Evolutionary conservation across 2,329 filamentous ascomycete genomes (phyloP), one percentile per base, ranked within the genome.

Genomic region (Microcera coccophila): DNA sequence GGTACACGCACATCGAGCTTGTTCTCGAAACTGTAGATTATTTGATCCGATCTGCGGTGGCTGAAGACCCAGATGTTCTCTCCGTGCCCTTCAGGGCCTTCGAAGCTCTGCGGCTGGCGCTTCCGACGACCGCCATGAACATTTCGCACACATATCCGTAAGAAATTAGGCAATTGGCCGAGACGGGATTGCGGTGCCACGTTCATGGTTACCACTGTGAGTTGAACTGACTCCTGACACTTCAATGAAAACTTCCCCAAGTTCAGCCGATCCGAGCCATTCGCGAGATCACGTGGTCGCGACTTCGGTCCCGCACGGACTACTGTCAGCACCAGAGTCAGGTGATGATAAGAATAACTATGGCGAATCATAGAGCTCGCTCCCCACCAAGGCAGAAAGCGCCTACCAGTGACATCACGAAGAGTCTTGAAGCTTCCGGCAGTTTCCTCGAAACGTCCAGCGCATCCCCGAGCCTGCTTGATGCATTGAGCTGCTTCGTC

Each of bases 61-160:
- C 66, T 63, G 57, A 73, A 78, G 40, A 81, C 62, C 70, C 71
- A 82, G 57, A 82, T 76, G 57, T 73, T 70, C 66, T 81, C 75
- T 57, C 77, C 78, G 45, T 78, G 76, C 45, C 67, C 68, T 31
- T 66, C 57, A 15, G 65, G 59, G 9, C 47, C 51, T 28, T 57
- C 45, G 21, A 56, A 61, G n/a, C 51, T 57, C 21, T 50, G 54
- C 26, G 48, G 46, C n/a, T 50, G 40, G 26, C 47, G 44, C 44
- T 54, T 53, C 33, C 50, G 44, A 40, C 51, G 47, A 19, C 47
- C 48, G 12, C 53, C 56, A 39, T 63, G 59, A 19, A 55, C 65
- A 44, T 68, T 60, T 44, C 74, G 72, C 50, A 71, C 55, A 52
- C 65, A 70, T 49, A 64, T 65, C 52, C 66, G 60, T 29, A 70